Percentiles rank a stretch among this genome's conserved stretches.
These are phyloP conservation scores for Phytophthora lateralis DNA, from an alignment of 352 stramenopile genomes.

Conservation along the genomic window DNA sequence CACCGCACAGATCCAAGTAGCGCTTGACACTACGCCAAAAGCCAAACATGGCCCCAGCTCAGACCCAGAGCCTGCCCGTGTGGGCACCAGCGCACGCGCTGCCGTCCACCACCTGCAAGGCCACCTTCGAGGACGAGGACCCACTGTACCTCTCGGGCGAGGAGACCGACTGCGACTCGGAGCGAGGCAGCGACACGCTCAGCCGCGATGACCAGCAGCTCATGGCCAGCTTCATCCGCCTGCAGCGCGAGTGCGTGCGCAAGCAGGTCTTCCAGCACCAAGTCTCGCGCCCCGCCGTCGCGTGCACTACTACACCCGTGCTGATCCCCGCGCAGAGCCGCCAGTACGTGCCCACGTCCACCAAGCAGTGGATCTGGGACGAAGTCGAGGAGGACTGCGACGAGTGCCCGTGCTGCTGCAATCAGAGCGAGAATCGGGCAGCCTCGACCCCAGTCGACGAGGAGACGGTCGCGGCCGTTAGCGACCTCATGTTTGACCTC, in stretches of 20 bases:
- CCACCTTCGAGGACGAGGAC: slow-evolving; percentile 35
- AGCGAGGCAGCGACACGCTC: slow-evolving; percentile 51
- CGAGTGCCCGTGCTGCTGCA: slow-evolving; percentile 50
- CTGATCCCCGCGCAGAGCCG: slow-evolving; percentile 45
- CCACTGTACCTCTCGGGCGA: slow-evolving; percentile 55
- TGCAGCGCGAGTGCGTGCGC: slow-evolving; percentile 33
- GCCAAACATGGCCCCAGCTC: slow-evolving; percentile 16
- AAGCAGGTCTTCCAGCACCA: slow-evolving; percentile 17
- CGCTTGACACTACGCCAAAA: neutral
- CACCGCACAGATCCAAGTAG: slow-evolving; percentile 10
- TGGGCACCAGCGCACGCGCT: slow-evolving; percentile 21
- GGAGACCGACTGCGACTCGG: slow-evolving; percentile 75
- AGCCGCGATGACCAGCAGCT: slow-evolving; percentile 54
- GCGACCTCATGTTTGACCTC: slow-evolving; percentile 73
- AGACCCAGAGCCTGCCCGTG: slow-evolving; percentile 49
- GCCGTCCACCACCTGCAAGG: slow-evolving; percentile 2
- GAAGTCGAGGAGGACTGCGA: slow-evolving; percentile 46
- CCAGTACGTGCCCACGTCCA: slow-evolving; percentile 45
- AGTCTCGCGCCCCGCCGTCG: slow-evolving; percentile 1
- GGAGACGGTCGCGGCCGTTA: slow-evolving; percentile 7
- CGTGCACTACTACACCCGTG: slow-evolving; percentile 34
- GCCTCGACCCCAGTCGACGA: neutral
- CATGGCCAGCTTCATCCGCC: slow-evolving; percentile 49
- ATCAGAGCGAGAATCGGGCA: slow-evolving; percentile 25
- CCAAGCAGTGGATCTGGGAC: slow-evolving; percentile 45